These are phyloP conservation scores for Marsdenia floribunda DNA, from an alignment of 257 asterid genomes.

Conservation along the genomic window DNA sequence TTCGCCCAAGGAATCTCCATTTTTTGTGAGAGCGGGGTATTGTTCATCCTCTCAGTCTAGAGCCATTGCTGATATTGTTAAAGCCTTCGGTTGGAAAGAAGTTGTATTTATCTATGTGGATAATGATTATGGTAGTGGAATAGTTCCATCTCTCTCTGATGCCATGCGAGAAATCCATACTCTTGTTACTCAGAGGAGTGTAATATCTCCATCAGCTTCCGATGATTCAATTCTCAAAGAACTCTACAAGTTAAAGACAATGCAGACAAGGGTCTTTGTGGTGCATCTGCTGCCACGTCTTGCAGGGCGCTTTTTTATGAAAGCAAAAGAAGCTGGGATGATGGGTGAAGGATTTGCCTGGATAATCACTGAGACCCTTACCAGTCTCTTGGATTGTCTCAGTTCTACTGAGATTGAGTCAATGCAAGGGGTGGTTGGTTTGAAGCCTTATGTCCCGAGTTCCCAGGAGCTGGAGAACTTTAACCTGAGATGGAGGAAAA, in stretches of 20 bases:
- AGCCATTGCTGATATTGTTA: slow-evolving; percentile 41
- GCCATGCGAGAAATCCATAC: slow-evolving; percentile 21
- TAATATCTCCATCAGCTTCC: slow-evolving; percentile 29
- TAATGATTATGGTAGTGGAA: slow-evolving; percentile 31
- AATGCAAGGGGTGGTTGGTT: slow-evolving; percentile 53
- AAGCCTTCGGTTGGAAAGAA: slow-evolving; percentile 38
- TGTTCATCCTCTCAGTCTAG: slow-evolving; percentile 39
- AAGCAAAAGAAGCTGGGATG: slow-evolving; percentile 40
- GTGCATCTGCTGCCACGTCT: slow-evolving; percentile 34
- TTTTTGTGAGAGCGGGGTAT: slow-evolving; percentile 41
- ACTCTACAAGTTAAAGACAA: slow-evolving; percentile 29
- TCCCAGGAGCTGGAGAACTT: slow-evolving; percentile 20
- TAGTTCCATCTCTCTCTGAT: slow-evolving; percentile 34
- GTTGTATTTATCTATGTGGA: slow-evolving; percentile 38
- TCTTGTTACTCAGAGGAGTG: slow-evolving; percentile 24
- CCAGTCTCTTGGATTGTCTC: slow-evolving; percentile 32
- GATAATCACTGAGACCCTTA: slow-evolving; percentile 40
- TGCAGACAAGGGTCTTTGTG: slow-evolving; percentile 45
- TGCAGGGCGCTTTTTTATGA: slow-evolving; percentile 35
- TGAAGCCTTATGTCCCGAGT: slow-evolving; percentile 36
- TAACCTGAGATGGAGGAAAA: slow-evolving; percentile 33
- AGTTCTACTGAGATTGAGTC: slow-evolving; percentile 34
- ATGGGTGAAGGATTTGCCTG: slow-evolving; percentile 42
- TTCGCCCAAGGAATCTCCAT: slow-evolving; percentile 36
- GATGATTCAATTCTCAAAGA: slow-evolving; percentile 30